Evolutionary conservation across 2,329 filamentous ascomycete genomes (phyloP), one percentile per base, ranked within the genome.

Genomic region (Mycosphaerella sp.): DNA sequence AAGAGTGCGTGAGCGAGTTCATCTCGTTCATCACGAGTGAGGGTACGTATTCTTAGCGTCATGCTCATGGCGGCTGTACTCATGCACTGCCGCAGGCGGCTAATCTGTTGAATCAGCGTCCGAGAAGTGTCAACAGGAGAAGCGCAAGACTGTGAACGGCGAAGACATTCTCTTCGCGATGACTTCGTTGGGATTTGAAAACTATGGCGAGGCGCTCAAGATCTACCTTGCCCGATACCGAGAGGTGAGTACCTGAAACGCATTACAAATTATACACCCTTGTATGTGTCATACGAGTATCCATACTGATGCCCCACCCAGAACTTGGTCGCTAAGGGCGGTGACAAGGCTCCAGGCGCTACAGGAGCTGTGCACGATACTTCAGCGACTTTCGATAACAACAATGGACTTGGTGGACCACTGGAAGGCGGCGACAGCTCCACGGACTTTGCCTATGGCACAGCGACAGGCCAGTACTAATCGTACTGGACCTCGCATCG

Each of bases 11-110:
- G 53, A 96, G 90, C 82, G 93, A 98, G 74, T 98, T 98, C 72
- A 98, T 98, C 76, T 95, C 89, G 6, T 98, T 98, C 78, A 97
- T 98, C 68, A 98, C 93, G 32, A 97, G 91, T 71, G 93, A 98
- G 79, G 93, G 93, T 95, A 71, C 68, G 86, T 75, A 58, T 45
- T 35, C 27, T 44, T 47, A 49, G 54, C 50, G 41, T 47, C 40
- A 55, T 52, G n/a, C 42, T 21, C 48, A 21, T 44, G 44, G 52
- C 58, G 41, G 43, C 50, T 59, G 43, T 41, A 2, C 52, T 54
- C 48, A 40, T 50, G 52, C 39, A 43, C 18, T 35, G 46, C 21
- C 32, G 51, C 54, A 48, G 50, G 60, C 49, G 41, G 49, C 49
- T 51, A 51, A 48, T 56, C 34, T 49, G 45, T 28, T 42, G 36